phyloP scores from a whole-genome alignment of 805 yeast species.

The Candida maris region DNA sequence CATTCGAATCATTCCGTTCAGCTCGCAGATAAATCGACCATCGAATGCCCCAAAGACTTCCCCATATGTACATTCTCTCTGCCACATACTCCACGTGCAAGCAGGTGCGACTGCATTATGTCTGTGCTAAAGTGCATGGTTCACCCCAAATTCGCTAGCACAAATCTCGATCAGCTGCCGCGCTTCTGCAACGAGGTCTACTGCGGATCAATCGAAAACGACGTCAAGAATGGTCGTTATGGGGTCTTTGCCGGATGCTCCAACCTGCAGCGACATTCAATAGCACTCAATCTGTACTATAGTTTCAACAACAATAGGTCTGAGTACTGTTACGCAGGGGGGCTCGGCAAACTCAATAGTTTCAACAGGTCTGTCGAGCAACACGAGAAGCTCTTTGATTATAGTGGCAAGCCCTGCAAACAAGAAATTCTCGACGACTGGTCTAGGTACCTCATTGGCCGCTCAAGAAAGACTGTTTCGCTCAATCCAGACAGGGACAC shows the following conservation, averaged over 20 bases:
- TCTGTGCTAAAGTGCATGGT: slow-evolving; percentile 37
- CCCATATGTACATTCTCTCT: slow-evolving; percentile 18
- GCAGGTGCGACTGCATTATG: slow-evolving; percentile 43
- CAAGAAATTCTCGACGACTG: slow-evolving; percentile 25
- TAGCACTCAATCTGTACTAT: slow-evolving; percentile 38
- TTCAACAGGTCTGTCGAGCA: slow-evolving; percentile 13
- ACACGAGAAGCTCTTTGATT: slow-evolving; percentile 16
- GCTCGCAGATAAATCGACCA: slow-evolving; percentile 2
- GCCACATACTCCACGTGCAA: slow-evolving; percentile 41
- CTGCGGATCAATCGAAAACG: slow-evolving; percentile 37
- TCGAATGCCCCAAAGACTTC: slow-evolving; percentile 11
- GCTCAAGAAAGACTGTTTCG: slow-evolving; percentile 9
- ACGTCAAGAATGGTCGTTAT: slow-evolving; percentile 37
- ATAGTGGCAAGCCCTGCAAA: slow-evolving; percentile 22
- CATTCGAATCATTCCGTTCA: slow-evolving; percentile 3
- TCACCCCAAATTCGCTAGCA: slow-evolving; percentile 16
- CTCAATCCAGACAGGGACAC: slow-evolving; percentile 12
- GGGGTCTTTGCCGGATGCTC: slow-evolving; percentile 42
- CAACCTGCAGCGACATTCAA: slow-evolving; percentile 36
- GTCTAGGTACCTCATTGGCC: slow-evolving; percentile 22
- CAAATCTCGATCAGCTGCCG: slow-evolving; percentile 20
- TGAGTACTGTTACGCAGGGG: slow-evolving; percentile 15
- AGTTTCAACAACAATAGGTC: slow-evolving; percentile 18
- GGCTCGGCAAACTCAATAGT: slow-evolving; percentile 13
- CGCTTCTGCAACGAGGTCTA: slow-evolving; percentile 35